A percentile compares a stretch with the other conserved stretches of the same genome.
Evolutionary conservation across 2,329 filamentous ascomycete species (phyloP).

Genomic region (Arthroderma uncinatum): DNA sequence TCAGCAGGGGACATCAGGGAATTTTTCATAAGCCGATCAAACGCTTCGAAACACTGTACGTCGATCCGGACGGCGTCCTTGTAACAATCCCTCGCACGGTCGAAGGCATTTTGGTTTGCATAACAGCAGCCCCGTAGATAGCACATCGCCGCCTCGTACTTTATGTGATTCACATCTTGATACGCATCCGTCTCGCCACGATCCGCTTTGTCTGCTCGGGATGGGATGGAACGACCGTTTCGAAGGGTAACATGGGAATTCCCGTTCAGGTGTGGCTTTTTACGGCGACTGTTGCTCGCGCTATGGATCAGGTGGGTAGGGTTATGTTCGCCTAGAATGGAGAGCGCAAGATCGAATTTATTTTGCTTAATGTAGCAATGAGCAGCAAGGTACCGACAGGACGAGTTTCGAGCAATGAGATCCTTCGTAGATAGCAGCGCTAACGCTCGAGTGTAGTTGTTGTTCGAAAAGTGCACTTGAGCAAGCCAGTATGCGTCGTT

Average conservation of each 20-base stretch:
- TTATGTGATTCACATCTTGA: conserved; percentile 63
- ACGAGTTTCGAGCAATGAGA: conserved; percentile 66
- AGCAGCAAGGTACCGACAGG: conserved; percentile 83
- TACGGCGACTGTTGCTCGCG: conserved; percentile 52
- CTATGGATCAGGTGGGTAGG: conserved; percentile 75
- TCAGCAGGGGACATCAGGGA: conserved; percentile 79
- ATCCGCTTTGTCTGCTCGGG: conserved; percentile 42
- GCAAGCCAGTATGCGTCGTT: conserved; percentile 94
- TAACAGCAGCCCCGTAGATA: conserved; percentile 88
- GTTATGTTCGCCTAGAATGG: conserved; percentile 80
- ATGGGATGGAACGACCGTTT: conserved; percentile 36
- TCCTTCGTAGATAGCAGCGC: conserved; percentile 75
- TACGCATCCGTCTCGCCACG: conserved; percentile 51
- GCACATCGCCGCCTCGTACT: conserved; percentile 95
- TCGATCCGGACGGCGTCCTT: conserved; percentile 95
- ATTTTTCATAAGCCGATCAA: conserved; percentile 96
- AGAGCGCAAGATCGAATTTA: conserved; percentile 78
- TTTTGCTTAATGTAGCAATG: conserved; percentile 91
- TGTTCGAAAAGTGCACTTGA: conserved; percentile 93
- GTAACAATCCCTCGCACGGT: conserved; percentile 95
- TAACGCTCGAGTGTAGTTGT: conserved; percentile 87
- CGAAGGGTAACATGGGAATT: conserved; percentile 41
- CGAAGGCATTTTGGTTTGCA: conserved; percentile 93
- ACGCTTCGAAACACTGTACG: conserved; percentile 95
- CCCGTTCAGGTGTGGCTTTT: conserved; percentile 56